phyloP scores from a whole-genome alignment of 495 filamentous ascomycete genomes.

The Aspergillus carlsbadensis region DNA sequence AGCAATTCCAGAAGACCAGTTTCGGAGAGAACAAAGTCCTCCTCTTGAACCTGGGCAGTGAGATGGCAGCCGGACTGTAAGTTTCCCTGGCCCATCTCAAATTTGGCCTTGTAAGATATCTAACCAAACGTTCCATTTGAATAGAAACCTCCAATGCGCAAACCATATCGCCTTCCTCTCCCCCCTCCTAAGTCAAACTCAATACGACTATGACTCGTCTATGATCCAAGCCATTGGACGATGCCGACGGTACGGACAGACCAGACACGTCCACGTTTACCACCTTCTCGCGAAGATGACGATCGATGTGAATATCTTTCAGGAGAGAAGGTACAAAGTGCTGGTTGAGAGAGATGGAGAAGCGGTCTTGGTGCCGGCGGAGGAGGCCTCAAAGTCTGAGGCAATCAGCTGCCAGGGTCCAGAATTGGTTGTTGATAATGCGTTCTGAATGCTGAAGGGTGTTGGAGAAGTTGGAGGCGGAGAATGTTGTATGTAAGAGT shows the following conservation, averaged over 20 bases:
- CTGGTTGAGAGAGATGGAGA: constrained; percentile 26
- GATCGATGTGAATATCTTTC: constrained; percentile 68
- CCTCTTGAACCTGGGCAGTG: constrained; percentile 63
- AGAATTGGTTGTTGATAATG: constrained; percentile 18
- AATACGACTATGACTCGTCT: constrained; percentile 56
- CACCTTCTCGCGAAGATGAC: constrained; percentile 63
- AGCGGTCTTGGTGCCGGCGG: constrained; percentile 15
- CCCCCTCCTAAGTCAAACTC: constrained; percentile 54
- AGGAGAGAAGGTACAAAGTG: constrained; percentile 36
- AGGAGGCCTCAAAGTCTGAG: constrained; percentile 18
- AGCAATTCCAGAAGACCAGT: constrained; percentile 40
- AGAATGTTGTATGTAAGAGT: neutral
- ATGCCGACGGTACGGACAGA: constrained; percentile 64
- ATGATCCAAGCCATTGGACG: constrained; percentile 76
- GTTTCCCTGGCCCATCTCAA: constrained; percentile 23
- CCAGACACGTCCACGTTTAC: constrained; percentile 66
- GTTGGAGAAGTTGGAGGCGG: neutral
- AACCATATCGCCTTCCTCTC: constrained; percentile 77
- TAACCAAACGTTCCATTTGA: neutral
- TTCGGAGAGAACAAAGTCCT: constrained; percentile 50
- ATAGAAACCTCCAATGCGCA: constrained; percentile 69
- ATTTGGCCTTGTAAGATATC: neutral
- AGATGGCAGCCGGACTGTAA: constrained; percentile 69
- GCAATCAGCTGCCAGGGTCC: constrained; percentile 21
- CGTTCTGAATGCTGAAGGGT: constrained; percentile 9